These are phyloP conservation scores for Guadua angustifolia DNA, from an alignment of 176 grass and related monocot species.

Conservation along the genomic window DNA sequence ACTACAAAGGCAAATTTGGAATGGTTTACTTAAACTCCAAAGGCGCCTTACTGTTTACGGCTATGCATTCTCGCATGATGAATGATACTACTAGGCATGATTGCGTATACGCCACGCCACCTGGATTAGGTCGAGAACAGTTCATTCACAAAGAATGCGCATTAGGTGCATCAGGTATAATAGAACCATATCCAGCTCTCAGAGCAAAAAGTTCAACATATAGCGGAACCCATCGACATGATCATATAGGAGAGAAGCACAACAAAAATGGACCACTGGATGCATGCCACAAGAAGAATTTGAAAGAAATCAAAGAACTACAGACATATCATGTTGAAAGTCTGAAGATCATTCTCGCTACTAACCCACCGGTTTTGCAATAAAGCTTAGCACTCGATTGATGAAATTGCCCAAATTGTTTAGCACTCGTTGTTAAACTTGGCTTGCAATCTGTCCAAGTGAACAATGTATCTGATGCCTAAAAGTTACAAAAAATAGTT, in stretches of 20 bases:
- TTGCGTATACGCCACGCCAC: too few relatives aligned
- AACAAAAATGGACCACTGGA: background rate
- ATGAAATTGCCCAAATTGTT: constrained; percentile 86
- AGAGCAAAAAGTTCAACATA: constrained; percentile 10
- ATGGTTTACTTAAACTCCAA: background rate
- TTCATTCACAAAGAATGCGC: too few relatives aligned
- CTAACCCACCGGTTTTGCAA: constrained; percentile 75
- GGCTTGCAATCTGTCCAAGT: constrained; percentile 75
- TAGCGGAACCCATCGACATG: background rate
- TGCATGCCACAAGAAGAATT: background rate
- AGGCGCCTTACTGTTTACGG: background rate
- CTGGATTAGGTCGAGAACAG: too few relatives aligned
- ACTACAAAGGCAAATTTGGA: too few relatives aligned
- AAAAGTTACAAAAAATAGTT: constrained; percentile 33
- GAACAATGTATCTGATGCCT: constrained; percentile 86
- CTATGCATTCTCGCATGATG: background rate
- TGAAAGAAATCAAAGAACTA: background rate
- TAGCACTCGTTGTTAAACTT: constrained; percentile 74
- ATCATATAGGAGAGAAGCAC: background rate
- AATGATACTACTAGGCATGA: too few relatives aligned
- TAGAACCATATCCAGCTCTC: constrained; percentile 72
- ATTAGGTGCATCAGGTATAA: constrained; percentile 71
- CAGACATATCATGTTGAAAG: background rate
- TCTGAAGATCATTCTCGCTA: constrained; percentile 7
- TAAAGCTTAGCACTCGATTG: constrained; percentile 80